phyloP scores from a whole-genome alignment of 352 stramenopile genomes.

The Pythium utonaiense region DNA sequence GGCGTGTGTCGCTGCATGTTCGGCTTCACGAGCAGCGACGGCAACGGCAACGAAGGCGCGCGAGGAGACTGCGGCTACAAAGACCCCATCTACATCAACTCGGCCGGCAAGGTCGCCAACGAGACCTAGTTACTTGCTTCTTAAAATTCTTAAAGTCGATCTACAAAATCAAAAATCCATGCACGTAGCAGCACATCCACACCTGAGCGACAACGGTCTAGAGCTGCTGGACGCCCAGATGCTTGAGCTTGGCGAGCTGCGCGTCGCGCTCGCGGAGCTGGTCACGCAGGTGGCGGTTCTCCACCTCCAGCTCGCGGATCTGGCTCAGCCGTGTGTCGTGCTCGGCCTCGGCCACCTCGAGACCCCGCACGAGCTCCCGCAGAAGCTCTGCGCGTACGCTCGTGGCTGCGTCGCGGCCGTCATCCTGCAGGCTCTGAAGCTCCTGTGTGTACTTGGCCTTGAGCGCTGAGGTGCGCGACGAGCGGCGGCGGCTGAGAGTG shows the following conservation, averaged over 20 bases:
- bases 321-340: slow-evolving; percentile 73
- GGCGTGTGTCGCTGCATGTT: slow-evolving; percentile 61
- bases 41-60: slow-evolving; percentile 71
- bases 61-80: slow-evolving; percentile 91
- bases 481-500: slow-evolving; percentile 10
- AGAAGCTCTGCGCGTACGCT: slow-evolving; percentile 42
- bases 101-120: slow-evolving; percentile 58
- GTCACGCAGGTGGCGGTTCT: slow-evolving; percentile 53
- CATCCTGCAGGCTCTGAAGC: slow-evolving; percentile 31
- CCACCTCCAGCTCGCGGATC: slow-evolving; percentile 63
- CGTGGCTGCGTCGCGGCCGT: slow-evolving; percentile 19
- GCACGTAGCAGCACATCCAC: no score
- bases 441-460: slow-evolving; percentile 59
- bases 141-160: slow-evolving; percentile 6
- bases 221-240: slow-evolving; percentile 7
- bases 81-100: slow-evolving; percentile 70
- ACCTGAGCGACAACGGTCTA: slow-evolving; percentile 2
- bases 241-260: slow-evolving; percentile 21
- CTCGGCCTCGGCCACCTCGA: slow-evolving; percentile 70
- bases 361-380: slow-evolving; percentile 61
- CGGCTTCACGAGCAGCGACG: slow-evolving; percentile 79
- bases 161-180: no score
- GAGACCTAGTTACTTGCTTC: slow-evolving; percentile 24
- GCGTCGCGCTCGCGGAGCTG: slow-evolving; percentile 41
- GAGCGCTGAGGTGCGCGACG: slow-evolving; percentile 56